Base-by-base conservation (phyloP, 2,329 filamentous ascomycete species). In the Colletotrichum lini region DNA sequence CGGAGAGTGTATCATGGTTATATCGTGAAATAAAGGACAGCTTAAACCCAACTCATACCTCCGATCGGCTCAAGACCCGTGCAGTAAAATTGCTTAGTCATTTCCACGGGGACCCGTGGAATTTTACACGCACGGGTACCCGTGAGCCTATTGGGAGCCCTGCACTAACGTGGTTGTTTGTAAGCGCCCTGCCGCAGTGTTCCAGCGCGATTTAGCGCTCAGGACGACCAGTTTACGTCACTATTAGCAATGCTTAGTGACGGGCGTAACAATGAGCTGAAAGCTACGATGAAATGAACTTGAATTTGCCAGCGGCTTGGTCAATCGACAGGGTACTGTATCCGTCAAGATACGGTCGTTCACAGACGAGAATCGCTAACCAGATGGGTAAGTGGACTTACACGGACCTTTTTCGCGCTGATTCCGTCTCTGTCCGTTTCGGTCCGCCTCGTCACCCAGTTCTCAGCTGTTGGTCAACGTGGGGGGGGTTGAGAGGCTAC, bases 181-280 rank as follows among this genome's bases (percentile, higher is more conserved):
- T 67, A 64, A 64, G 64, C 65, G 42, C 58, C 57, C 30, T 58
- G 67, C 23, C 35, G 38, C 49, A 35, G 47, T 38, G 38, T n/a
- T 30, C 13, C 6, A 65, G 60, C 40, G 35, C 21, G 59, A 21
- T 47, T 35, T 35, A 62, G 23, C 49, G 52, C 47, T n/a, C n/a
- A 35, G 49, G 54, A 45, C 38, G 5, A 42, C 49, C 18, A 9
- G 59, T 75, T 80, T 81, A 81, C 78, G 78, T 81, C 78, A 81
- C 77, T 59, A 78, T 81, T 77, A 74, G 76, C 76, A 80, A 80
- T 78, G 67, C 67, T 70, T 66, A 44, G 59, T 16, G 8, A 16
- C 6, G 8, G 53, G 26, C 44, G 38, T 35, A 58, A 16, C 16
- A 40, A 47, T 18, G 6, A 45, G 49, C 12, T 69, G 30, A 23